phyloP scores from a whole-genome alignment of 306 rosid genomes.

The Pyrus betulifolia region DNA sequence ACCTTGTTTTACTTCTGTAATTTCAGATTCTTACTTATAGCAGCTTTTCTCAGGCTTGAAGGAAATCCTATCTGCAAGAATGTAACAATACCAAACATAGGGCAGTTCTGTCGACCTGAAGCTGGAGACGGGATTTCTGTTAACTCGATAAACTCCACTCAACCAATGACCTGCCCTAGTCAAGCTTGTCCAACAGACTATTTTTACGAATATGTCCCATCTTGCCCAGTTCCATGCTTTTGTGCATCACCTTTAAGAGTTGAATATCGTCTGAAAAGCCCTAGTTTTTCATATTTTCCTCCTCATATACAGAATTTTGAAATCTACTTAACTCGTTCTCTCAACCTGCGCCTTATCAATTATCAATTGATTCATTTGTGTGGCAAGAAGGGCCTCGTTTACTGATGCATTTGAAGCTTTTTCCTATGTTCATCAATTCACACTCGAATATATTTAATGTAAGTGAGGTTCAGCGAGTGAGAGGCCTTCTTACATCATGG shows the following conservation, averaged over 20 bases:
- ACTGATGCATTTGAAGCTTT: slow-evolving; percentile 61
- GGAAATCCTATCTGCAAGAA: slow-evolving; percentile 76
- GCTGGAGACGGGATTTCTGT: slow-evolving; percentile 11
- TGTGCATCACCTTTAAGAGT: slow-evolving; percentile 75
- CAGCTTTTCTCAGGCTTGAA: slow-evolving; percentile 47
- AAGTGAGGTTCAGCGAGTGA: slow-evolving; percentile 50
- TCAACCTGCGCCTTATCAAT: slow-evolving; percentile 45
- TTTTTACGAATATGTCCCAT: slow-evolving; percentile 51
- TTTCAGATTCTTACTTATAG: slow-evolving; percentile 7
- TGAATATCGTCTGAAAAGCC: slow-evolving; percentile 86
- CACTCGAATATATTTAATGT: slow-evolving; percentile 21
- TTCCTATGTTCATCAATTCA: slow-evolving; percentile 29
- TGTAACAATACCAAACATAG: slow-evolving; percentile 26
- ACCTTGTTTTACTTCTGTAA: slow-evolving; percentile 1
- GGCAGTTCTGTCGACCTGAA: slow-evolving; percentile 45
- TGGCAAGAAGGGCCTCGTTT: slow-evolving; percentile 89
- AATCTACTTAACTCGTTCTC: slow-evolving; percentile 33
- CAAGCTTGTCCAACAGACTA: slow-evolving; percentile 54
- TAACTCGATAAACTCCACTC: slow-evolving; percentile 17
- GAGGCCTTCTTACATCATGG: slow-evolving; percentile 40
- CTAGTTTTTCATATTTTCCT: slow-evolving; percentile 73
- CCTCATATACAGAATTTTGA: slow-evolving; percentile 35
- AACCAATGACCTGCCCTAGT: slow-evolving; percentile 17
- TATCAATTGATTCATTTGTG: slow-evolving; percentile 37
- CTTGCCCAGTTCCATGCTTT: slow-evolving; percentile 45